Evolutionary conservation across 148 eudicot genomes (phyloP).

Genomic region (Chenopodium formosanum): DNA sequence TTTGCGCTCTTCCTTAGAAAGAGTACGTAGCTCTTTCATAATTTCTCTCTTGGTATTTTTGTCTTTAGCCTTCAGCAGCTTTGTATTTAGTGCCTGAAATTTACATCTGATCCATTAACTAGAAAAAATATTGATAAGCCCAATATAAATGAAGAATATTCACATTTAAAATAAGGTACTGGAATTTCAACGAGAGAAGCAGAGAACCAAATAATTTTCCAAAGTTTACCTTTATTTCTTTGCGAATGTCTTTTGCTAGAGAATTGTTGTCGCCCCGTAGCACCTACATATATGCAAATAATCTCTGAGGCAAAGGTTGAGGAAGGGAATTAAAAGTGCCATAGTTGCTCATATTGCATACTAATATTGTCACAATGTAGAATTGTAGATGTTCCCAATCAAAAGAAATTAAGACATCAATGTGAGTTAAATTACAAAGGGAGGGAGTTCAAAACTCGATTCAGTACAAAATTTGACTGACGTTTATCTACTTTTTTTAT

Average conservation of each 20-base stretch:
- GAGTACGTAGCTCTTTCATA: slow-evolving; percentile 77
- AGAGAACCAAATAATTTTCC: background rate
- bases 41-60: slow-evolving; percentile 80
- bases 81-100: slow-evolving; percentile 78
- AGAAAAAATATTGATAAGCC: slow-evolving; percentile 10
- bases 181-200: background rate
- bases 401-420: background rate
- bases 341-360: slow-evolving; percentile 6
- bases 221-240: slow-evolving; percentile 78
- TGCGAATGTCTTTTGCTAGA: slow-evolving; percentile 88
- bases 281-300: slow-evolving; percentile 48
- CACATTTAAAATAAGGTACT: background rate
- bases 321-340: background rate
- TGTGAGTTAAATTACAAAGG: background rate
- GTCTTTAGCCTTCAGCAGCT: slow-evolving; percentile 87
- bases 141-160: background rate
- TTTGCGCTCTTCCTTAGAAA: slow-evolving; percentile 90
- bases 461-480: too few species aligned
- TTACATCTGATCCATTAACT: slow-evolving; percentile 20
- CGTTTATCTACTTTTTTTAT: too few species aligned
- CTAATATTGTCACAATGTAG: background rate
- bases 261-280: slow-evolving; percentile 90
- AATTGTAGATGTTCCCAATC: too few species aligned
- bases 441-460: background rate
- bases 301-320: background rate